Conservation (phyloP, 352 stramenopile species). For the Elongisporangium anandrum region DNA sequence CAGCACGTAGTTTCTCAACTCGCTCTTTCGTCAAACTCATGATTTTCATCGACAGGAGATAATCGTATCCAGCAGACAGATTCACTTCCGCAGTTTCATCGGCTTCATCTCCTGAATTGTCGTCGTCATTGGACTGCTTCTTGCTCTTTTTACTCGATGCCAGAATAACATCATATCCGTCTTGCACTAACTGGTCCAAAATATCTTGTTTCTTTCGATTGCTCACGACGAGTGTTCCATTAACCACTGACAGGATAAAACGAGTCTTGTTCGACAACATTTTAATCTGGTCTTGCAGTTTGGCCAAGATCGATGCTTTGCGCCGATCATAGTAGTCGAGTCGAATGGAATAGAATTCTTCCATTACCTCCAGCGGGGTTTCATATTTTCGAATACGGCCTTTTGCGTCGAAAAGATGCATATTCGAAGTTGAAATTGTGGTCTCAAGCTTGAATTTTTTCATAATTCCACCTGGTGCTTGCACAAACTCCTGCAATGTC, state of each 20-base stretch:
- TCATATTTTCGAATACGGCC: conserved; percentile 94
- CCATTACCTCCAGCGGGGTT: conserved; percentile 88
- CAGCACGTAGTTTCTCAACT: conserved; percentile 87
- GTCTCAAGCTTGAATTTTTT: conserved; percentile 96
- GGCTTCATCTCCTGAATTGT: conserved; percentile 51
- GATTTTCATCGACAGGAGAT: conserved; percentile 95
- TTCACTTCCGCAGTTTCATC: conserved; percentile 30
- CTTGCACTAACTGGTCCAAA: conserved; percentile 78
- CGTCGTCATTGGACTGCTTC: conserved; percentile 29
- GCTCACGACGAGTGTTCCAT: conserved; percentile 91
- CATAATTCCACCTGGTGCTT: conserved; percentile 72
- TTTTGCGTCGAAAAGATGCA: conserved; percentile 93
- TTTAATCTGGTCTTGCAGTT: conserved; percentile 88
- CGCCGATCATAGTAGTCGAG: conserved; percentile 91
- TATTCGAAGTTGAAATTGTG: conserved; percentile 94
- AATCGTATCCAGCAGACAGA: conserved; percentile 86
- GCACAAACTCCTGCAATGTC: conserved; percentile 60
- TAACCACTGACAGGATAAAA: conserved; percentile 94
- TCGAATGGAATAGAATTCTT: conserved; percentile 93
- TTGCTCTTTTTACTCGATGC: conserved; percentile 56
- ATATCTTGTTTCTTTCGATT: conserved; percentile 93
- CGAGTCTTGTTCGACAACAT: conserved; percentile 93
- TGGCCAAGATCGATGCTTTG: conserved; percentile 86
- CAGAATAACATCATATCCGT: conserved; percentile 87
- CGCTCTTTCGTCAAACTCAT: conserved; percentile 92